Conservation (phyloP, 805 yeast species). For the Wickerhamiella dianesei region DNA sequence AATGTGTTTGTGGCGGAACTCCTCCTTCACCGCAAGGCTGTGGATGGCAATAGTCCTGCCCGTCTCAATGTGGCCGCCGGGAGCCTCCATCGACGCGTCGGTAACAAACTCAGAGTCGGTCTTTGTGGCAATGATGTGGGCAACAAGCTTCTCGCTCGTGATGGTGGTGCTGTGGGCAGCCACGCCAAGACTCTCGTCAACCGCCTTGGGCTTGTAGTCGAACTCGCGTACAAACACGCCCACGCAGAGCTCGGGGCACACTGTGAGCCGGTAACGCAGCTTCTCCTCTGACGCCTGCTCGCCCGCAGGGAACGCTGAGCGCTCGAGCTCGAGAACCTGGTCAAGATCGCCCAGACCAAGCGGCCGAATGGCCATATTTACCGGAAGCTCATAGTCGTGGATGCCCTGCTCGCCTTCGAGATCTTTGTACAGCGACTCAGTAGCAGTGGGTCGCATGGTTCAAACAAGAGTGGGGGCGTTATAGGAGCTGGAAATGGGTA, state of each 20-base stretch:
- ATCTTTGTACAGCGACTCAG: conserved; percentile 19
- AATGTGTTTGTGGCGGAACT: conserved; percentile 66
- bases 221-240: conserved; percentile 54
- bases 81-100: conserved; percentile 13
- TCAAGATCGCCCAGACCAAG: conserved; percentile 59
- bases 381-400: conserved; percentile 29
- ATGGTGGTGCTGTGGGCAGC: conserved; percentile 52
- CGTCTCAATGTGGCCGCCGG: conserved; percentile 57
- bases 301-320: conserved; percentile 48
- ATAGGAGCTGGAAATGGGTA: neutral
- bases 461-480: neutral
- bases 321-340: conserved; percentile 49
- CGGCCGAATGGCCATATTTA: conserved; percentile 60
- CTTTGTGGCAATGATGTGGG: conserved; percentile 17
- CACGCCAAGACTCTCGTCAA: conserved; percentile 28
- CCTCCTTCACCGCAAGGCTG: conserved; percentile 62
- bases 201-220: conserved; percentile 15
- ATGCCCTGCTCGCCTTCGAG: conserved; percentile 16
- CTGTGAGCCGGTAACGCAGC: conserved; percentile 52
- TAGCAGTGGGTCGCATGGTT: conserved; percentile 19
- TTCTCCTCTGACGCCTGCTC: conserved; percentile 61
- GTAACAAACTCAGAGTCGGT: conserved; percentile 10
- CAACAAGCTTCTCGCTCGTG: conserved; percentile 44
- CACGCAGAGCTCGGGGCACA: conserved; percentile 81
- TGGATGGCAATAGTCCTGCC: conserved; percentile 71